These are phyloP conservation scores for Xylariomycetidae sp. DNA, from an alignment of 2,329 filamentous ascomycete species.

Conservation along the genomic window DNA sequence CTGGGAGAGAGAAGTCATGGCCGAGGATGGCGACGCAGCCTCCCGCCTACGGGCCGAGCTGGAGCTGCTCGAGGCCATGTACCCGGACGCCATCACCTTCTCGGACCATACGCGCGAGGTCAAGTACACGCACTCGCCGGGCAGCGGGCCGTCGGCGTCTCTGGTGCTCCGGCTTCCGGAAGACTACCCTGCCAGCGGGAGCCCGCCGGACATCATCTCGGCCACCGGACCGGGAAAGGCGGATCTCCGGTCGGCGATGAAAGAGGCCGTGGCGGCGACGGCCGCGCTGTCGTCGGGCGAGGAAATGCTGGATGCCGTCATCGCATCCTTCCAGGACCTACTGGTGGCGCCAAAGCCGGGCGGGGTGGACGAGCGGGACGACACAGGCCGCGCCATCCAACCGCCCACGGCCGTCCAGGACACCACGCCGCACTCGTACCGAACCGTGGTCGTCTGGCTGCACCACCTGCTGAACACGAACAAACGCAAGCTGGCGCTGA, in stretches of 20 bases:
- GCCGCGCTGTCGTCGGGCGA: slow-evolving; percentile 4
- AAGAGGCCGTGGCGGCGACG: slow-evolving; percentile 7
- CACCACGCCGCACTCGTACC: slow-evolving; percentile 1
- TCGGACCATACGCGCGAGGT: slow-evolving; percentile 13
- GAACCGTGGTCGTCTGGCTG: slow-evolving; percentile 17
- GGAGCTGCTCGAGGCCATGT: slow-evolving; percentile 9
- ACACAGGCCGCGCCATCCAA: not conserved
- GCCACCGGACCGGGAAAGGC: slow-evolving; percentile 11
- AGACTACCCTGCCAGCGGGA: slow-evolving; percentile 10
- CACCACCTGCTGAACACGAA: slow-evolving; percentile 20
- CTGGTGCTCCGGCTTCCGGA: slow-evolving; percentile 15
- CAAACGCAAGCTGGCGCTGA: slow-evolving; percentile 17
- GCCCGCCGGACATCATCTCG: slow-evolving; percentile 13
- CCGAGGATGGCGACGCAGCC: slow-evolving; percentile 1
- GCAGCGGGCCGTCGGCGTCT: not conserved
- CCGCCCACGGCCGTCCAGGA: too few relatives aligned
- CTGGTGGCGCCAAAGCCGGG: slow-evolving; percentile 2
- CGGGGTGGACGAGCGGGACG: not conserved
- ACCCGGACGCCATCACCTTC: slow-evolving; percentile 14
- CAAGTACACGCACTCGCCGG: slow-evolving; percentile 7
- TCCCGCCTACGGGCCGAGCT: slow-evolving; percentile 5
- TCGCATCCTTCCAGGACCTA: slow-evolving; percentile 13
- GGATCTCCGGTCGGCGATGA: slow-evolving; percentile 12
- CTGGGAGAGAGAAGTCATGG: too few relatives aligned
- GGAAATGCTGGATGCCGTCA: slow-evolving; percentile 14